Evolutionary conservation across 768 basidiomycete genomes (phyloP), one percentile per base, ranked within the genome.

Genomic region (Trametes cinnabarina): DNA sequence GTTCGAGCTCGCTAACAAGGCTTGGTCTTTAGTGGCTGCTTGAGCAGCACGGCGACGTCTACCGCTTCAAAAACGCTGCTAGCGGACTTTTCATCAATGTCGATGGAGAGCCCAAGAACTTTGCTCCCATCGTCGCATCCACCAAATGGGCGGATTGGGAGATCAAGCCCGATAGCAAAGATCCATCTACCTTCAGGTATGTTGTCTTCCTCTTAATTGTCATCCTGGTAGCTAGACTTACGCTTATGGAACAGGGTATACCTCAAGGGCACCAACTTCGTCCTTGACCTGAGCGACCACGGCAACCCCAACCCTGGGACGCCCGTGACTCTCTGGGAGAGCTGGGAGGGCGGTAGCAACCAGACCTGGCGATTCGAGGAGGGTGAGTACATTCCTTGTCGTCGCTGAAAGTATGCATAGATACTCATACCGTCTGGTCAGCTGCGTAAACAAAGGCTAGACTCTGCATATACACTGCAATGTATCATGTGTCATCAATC

Each of bases 301-400:
- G 84, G 84, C 17, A 74, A 75, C 58, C 22, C 77, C 8, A 67
- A 70, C 0, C 75, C 76, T 6, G 81, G 81, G 5, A 80, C 77
- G 0, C 71, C 73, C 0, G 66, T 85, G 22, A 73, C 75, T 2
- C 50, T 83, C 25, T 85, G 83, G 82, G 63, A 62, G 14, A 72
- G 72, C 17, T 83, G 81, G 82, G 67, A 65, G 0, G 81, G 77
- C 3, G 62, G 62, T 22, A 47, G 73, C 19, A 82, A 84, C 63
- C 84, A 86, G 70, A 74, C 78, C 3, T 85, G 84, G 84, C 73
- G 62, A 23, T 74, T 80, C 65, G 69, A 68, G 55, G 57, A 51
- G 22, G 65, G 65, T 68, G 32, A 48, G 62, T 52, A 20, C 2
- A 5, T 22, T 3, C 19, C 44, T 26, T 10, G 22, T 17, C 1